Evolutionary conservation across 2,329 filamentous ascomycete genomes (phyloP).

Genomic region (Cryphonectria carpinicola): DNA sequence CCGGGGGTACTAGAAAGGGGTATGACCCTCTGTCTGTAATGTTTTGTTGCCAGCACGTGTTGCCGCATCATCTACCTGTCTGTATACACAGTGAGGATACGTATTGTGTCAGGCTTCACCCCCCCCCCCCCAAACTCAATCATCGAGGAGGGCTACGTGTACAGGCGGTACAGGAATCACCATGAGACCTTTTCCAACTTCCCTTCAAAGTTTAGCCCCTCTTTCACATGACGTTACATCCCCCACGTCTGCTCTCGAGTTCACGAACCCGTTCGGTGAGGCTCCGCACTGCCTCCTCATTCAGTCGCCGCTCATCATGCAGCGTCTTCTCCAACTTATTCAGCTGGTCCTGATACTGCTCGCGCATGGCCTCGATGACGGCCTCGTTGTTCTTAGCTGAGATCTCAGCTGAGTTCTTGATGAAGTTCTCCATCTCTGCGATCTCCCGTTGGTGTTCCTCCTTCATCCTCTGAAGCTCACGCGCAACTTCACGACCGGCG

Average conservation of each 20-base stretch:
- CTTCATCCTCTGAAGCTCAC: conserved; percentile 59
- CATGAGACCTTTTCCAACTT: background rate
- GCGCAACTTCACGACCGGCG: conserved; percentile 57
- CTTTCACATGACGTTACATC: conserved; percentile 36
- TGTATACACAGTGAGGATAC: too few relatives aligned
- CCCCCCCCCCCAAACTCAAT: too few relatives aligned
- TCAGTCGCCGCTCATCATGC: conserved; percentile 36
- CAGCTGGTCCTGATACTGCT: conserved; percentile 34
- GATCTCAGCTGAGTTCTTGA: conserved; percentile 33
- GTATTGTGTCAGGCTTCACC: too few relatives aligned
- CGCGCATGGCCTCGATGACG: conserved; percentile 34
- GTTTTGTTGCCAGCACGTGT: too few relatives aligned
- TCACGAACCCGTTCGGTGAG: conserved; percentile 34
- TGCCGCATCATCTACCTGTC: too few relatives aligned
- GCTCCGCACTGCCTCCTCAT: conserved; percentile 33
- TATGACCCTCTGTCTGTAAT: too few relatives aligned
- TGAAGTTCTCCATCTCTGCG: conserved; percentile 56
- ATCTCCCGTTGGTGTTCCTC: conserved; percentile 63
- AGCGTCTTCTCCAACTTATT: conserved; percentile 35
- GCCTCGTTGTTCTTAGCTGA: conserved; percentile 35
- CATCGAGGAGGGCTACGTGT: background rate
- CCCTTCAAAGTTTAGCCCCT: background rate
- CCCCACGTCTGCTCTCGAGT: conserved; percentile 31
- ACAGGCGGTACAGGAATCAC: background rate
- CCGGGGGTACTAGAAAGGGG: too few relatives aligned